Percentiles rank a stretch among this genome's conserved stretches.
These are phyloP conservation scores for Mercurialis annua DNA, from an alignment of 345 rosid genomes.

Conservation along the genomic window DNA sequence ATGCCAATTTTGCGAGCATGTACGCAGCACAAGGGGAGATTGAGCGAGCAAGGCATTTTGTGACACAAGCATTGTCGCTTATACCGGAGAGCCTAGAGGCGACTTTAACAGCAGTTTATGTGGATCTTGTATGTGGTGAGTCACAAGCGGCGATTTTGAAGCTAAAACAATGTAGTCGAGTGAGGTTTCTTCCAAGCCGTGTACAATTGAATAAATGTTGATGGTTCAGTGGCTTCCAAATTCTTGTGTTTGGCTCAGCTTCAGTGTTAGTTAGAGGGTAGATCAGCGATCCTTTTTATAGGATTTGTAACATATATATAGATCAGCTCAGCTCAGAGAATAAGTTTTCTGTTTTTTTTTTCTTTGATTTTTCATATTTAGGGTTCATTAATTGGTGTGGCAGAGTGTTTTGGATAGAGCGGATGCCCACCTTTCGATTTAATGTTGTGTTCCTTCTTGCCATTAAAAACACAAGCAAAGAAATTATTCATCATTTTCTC, in stretches of 20 bases:
- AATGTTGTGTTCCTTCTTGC: constrained; percentile 29
- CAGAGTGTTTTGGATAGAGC: constrained; percentile 53
- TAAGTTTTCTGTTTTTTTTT: constrained; percentile 29
- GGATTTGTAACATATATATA: constrained; percentile 71
- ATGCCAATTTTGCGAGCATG: constrained; percentile 64
- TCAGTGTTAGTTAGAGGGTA: constrained; percentile 39
- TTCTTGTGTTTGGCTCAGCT: constrained; percentile 25
- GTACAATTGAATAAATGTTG: constrained; percentile 28
- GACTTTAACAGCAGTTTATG: constrained; percentile 68
- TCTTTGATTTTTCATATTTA: constrained; percentile 23
- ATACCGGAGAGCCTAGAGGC: constrained; percentile 68
- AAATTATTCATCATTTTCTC: constrained; percentile 14
- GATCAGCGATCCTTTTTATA: constrained; percentile 46
- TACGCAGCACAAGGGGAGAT: constrained; percentile 73
- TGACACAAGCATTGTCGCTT: constrained; percentile 49
- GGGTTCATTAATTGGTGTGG: constrained; percentile 56
- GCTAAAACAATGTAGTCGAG: constrained; percentile 68
- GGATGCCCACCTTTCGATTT: constrained; percentile 45
- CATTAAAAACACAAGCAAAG: constrained; percentile 21
- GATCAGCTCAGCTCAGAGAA: constrained; percentile 50
- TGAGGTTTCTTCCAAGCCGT: constrained; percentile 49
- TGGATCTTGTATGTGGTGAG: constrained; percentile 69
- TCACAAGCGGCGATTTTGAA: constrained; percentile 72
- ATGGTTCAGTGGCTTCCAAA: constrained; percentile 24
- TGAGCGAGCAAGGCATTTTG: constrained; percentile 59